Percentiles rank a stretch among this genome's conserved stretches.
These are phyloP conservation scores for Plasmodium vivax DNA, from an alignment of 169 alveolate genomes.

Conservation along the genomic window DNA sequence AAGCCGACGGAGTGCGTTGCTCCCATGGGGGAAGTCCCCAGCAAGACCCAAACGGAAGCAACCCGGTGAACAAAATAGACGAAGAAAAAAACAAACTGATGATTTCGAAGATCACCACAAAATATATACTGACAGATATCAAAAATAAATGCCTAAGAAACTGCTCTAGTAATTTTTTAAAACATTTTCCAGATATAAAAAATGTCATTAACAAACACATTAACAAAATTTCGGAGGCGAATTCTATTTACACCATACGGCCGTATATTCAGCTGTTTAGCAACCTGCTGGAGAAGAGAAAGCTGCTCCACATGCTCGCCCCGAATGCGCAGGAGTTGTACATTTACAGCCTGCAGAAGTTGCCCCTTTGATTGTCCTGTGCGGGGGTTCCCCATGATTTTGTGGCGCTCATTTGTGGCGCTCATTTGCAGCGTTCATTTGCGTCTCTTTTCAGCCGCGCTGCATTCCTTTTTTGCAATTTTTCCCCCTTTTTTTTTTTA, in stretches of 20 bases:
- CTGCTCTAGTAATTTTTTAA: slow-evolving; percentile 38
- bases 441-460: background rate
- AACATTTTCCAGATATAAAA: slow-evolving; percentile 11
- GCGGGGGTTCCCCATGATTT: background rate
- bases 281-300: slow-evolving; percentile 25
- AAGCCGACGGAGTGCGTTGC: background rate
- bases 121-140: slow-evolving; percentile 22
- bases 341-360: slow-evolving; percentile 4
- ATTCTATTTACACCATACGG: slow-evolving; percentile 3
- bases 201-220: slow-evolving; percentile 31
- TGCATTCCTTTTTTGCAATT: background rate
- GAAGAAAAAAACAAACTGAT: slow-evolving; percentile 12
- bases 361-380: slow-evolving; percentile 19
- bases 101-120: slow-evolving; percentile 40
- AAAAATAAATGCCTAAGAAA: slow-evolving; percentile 42
- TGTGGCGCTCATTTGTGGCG: background rate
- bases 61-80: background rate
- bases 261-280: slow-evolving; percentile 38
- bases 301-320: slow-evolving; percentile 37
- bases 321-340: slow-evolving; percentile 35
- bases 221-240: slow-evolving; percentile 14
- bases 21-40: background rate
- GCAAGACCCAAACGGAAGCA: background rate
- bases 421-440: background rate
- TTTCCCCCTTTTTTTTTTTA: background rate